Evolutionary conservation across 2,329 filamentous ascomycete species (phyloP).

Genomic region (Trichoderma citrinoviride): DNA sequence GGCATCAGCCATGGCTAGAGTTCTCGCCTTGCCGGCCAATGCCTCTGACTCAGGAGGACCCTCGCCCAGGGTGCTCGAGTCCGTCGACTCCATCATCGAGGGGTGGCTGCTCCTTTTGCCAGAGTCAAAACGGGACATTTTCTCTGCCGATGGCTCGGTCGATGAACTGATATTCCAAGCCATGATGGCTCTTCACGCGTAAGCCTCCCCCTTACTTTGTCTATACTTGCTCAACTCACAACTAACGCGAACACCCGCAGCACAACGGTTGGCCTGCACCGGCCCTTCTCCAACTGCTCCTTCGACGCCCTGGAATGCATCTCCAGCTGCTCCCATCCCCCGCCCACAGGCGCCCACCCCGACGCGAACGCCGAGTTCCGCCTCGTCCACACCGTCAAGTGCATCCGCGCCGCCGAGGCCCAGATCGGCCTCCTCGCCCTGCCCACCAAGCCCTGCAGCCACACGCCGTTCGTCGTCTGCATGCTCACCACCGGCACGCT

Average conservation of each 20-base stretch:
- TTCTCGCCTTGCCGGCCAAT: conserved; percentile 24
- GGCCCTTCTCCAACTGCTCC: conserved; percentile 40
- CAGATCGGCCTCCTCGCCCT: conserved; percentile 41
- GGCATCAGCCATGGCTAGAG: conserved; percentile 29
- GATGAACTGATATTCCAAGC: conserved; percentile 84
- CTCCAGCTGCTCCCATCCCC: conserved; percentile 37
- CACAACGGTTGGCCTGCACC: conserved; percentile 37
- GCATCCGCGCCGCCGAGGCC: conserved; percentile 38
- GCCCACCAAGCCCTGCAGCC: conserved; percentile 35
- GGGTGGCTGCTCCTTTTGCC: conserved; percentile 42
- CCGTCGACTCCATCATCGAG: conserved; percentile 37
- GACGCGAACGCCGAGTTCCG: conserved; percentile 27
- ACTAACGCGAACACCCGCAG: conserved; percentile 20
- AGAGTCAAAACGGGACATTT: conserved; percentile 32
- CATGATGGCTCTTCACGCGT: conserved; percentile 64
- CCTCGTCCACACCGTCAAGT: conserved; percentile 41
- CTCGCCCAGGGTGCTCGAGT: conserved; percentile 34
- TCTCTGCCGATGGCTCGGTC: conserved; percentile 34
- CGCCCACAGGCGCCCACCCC: conserved; percentile 19
- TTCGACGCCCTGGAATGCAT: conserved; percentile 39
- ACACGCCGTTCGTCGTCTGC: conserved; percentile 42
- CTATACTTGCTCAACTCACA: background rate
- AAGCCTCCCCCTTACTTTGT: conserved; percentile 27
- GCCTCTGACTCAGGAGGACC: conserved; percentile 15
- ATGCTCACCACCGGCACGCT: conserved; percentile 41